phyloP scores from a whole-genome alignment of 108 stramenopile species.

The Cyclostephanos tholiformis region DNA sequence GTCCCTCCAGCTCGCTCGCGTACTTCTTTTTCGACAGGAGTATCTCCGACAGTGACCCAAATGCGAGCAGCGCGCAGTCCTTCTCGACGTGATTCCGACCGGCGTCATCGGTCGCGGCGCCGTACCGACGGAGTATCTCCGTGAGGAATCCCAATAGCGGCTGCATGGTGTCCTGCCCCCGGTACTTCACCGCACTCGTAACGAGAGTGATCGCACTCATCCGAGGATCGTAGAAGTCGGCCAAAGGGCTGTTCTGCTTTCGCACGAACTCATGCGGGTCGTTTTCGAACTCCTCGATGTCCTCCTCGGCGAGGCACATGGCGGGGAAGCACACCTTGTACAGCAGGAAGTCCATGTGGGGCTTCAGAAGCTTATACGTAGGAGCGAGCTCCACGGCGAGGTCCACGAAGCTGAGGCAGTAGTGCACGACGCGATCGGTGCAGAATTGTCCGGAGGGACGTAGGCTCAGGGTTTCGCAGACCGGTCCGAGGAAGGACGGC shows the following conservation, averaged over 20 bases:
- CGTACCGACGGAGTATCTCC: conserved; percentile 83
- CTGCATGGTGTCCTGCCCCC: conserved; percentile 90
- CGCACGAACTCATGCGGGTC: conserved; percentile 98
- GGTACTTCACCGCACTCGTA: conserved; percentile 89
- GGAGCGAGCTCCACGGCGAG: conserved; percentile 89
- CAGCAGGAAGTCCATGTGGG: conserved; percentile 96
- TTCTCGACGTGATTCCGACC: conserved; percentile 88
- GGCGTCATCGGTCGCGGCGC: conserved; percentile 57
- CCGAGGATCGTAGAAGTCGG: conserved; percentile 94
- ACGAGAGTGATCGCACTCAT: conserved; percentile 94
- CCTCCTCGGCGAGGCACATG: conserved; percentile 86
- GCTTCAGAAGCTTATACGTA: conserved; percentile 96
- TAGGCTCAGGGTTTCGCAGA: conserved; percentile 90
- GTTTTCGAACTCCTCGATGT: conserved; percentile 91
- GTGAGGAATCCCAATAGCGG: conserved; percentile 81
- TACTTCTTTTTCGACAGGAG: conserved; percentile 84
- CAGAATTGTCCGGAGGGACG: conserved; percentile 89
- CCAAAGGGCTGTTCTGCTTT: conserved; percentile 90
- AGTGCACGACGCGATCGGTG: conserved; percentile 93
- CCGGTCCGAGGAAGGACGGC: conserved; percentile 81
- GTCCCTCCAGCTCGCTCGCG: conserved; percentile 75
- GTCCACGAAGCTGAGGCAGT: conserved; percentile 92
- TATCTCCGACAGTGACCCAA: conserved; percentile 87
- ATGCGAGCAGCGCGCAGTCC: conserved; percentile 89
- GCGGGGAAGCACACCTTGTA: conserved; percentile 96